phyloP scores from a whole-genome alignment of 2,329 filamentous ascomycete species.

The Rutstroemia sp. region DNA sequence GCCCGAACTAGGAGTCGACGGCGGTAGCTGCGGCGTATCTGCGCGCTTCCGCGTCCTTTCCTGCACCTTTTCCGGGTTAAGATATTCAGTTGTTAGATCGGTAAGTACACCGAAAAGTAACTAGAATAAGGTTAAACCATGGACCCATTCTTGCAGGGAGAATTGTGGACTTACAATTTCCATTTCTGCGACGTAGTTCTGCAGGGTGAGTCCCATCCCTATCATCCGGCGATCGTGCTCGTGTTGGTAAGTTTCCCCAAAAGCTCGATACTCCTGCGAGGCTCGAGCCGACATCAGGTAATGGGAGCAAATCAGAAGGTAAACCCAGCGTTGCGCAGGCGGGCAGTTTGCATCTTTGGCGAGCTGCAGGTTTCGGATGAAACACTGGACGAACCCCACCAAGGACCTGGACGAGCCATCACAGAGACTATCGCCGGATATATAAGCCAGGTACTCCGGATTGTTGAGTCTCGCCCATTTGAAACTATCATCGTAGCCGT shows the following conservation, averaged over 20 bases:
- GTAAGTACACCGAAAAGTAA: background rate
- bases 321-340: background rate
- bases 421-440: background rate
- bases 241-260: background rate
- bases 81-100: background rate
- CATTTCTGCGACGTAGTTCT: slow-evolving; percentile 1
- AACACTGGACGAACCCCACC: background rate
- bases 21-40: background rate
- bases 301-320: slow-evolving; percentile 5
- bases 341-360: background rate
- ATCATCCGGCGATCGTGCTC: background rate
- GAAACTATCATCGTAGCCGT: background rate
- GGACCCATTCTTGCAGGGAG: background rate
- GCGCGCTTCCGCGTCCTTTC: background rate
- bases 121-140: background rate
- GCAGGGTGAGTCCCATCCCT: background rate
- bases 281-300: background rate
- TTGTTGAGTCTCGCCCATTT: slow-evolving; percentile 1
- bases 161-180: slow-evolving; percentile 2
- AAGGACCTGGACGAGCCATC: background rate
- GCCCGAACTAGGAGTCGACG: background rate
- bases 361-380: background rate
- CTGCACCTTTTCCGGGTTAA: background rate
- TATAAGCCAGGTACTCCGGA: background rate
- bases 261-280: background rate